Conservation (phyloP, 2,329 filamentous ascomycete species). For the Pseudogymnoascus sp. region DNA sequence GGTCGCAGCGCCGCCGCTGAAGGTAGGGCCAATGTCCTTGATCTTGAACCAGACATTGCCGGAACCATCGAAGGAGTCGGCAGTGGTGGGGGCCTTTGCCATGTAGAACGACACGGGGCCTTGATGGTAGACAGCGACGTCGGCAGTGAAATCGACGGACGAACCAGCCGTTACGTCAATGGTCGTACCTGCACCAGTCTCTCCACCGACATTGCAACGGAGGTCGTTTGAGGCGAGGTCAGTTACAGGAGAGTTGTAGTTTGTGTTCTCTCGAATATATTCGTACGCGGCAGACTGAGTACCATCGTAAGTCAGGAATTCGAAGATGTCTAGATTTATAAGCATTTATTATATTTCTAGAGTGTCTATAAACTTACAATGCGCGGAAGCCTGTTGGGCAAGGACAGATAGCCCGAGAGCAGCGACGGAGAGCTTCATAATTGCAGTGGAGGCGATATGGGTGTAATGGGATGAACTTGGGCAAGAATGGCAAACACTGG, state of each 20-base stretch:
- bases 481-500: not conserved
- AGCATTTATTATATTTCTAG: not conserved
- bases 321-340: conserved; percentile 8
- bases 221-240: conserved; percentile 42
- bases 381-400: not conserved
- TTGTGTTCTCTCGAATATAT: conserved; percentile 34
- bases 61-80: conserved; percentile 29
- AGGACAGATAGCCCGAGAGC: not conserved
- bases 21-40: conserved; percentile 28
- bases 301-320: conserved; percentile 5
- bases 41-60: conserved; percentile 34
- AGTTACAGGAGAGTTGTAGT: conserved; percentile 43
- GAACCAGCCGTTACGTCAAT: conserved; percentile 6
- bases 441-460: not conserved
- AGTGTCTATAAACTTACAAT: not conserved
- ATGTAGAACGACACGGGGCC: conserved; percentile 31
- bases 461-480: not conserved
- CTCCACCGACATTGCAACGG: conserved; percentile 33
- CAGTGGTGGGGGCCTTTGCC: conserved; percentile 29
- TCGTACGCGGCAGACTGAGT: not conserved
- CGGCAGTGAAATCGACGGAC: conserved; percentile 12
- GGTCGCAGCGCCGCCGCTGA: conserved; percentile 17
- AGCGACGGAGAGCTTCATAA: not conserved
- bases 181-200: conserved; percentile 3
- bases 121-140: conserved; percentile 27